Base-by-base conservation (phyloP, 1,284 basidiomycete genomes). In the Thecaphora thlaspeos region DNA sequence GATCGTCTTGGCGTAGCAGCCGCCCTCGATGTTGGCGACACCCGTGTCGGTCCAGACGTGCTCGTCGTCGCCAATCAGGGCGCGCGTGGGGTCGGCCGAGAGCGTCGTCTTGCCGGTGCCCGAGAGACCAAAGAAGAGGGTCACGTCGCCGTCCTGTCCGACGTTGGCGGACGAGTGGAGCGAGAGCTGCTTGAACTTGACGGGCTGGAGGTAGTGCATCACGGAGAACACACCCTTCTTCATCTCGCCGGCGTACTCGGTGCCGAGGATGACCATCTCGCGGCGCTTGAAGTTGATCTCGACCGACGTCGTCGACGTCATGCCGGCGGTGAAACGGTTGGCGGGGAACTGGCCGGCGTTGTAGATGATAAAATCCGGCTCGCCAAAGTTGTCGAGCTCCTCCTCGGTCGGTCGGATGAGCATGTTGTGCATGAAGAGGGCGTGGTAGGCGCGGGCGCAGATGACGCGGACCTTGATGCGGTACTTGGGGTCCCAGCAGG, bases 261-360 rank as follows among this genome's bases (percentile, higher is more conserved):
- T 97, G 61, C 95, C 94, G 75, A 99, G 90, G 78, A 99, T 98
- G 78, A 99, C 93, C 94, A 99, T 99, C 82, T 99, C 95, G 89
- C 93, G 96, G 54, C 95, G 90, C 85, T 96, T 96, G 82, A 99
- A 98, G 87, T 99, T 99, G 84, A 99, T 91, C 83, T 97, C 95
- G 52, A 99, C 94, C 19, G 93, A 96, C 24, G 94, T 98, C 41
- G 93, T 90, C 32, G 92, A 96, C 62, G 91, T 95, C 94, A 98
- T 98, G 80, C 94, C 94, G 81, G 96, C 92, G 59, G 95, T 99
- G 86, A 98, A 98, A 51, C 95, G 90, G 81, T 99, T 99, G 73
- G 95, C 95, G 40, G 95, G 95, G 88, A 99, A 98, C 81, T 98
- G 94, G 65, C 95, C 95, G 50, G 95, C 95, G 81, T 98, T 98